These are phyloP conservation scores for Xylaria sp. DNA, from an alignment of 495 filamentous ascomycete genomes.

Conservation along the genomic window DNA sequence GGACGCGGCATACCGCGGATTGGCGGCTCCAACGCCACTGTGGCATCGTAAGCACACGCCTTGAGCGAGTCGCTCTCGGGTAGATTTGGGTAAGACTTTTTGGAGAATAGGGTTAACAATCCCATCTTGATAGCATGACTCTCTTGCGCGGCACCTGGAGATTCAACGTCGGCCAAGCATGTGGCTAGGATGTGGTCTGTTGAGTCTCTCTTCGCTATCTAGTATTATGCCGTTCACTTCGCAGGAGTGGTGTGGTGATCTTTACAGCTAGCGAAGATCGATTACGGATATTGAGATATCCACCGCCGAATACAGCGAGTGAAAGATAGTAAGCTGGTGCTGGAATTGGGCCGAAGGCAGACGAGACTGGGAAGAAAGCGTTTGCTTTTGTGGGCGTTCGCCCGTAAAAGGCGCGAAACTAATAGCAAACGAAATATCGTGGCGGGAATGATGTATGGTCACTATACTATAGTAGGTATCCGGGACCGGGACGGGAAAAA, in stretches of 20 bases:
- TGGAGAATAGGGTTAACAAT: slow-evolving; percentile 49
- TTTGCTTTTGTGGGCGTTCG: slow-evolving; percentile 3
- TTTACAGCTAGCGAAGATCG: not conserved
- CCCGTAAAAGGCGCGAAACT: not conserved
- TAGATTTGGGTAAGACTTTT: slow-evolving; percentile 36
- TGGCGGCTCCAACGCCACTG: slow-evolving; percentile 37
- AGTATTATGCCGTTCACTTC: not conserved
- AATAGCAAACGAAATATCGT: not conserved
- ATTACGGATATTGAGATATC: not conserved
- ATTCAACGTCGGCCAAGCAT: not conserved
- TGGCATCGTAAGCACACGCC: slow-evolving; percentile 40
- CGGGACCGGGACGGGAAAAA: no score
- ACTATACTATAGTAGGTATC: not conserved
- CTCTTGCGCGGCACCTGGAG: not conserved
- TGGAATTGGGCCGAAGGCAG: not conserved
- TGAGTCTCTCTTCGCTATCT: not conserved
- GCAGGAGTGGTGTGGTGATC: not conserved
- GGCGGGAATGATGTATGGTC: not conserved
- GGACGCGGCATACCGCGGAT: slow-evolving; percentile 45
- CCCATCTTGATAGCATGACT: slow-evolving; percentile 45
- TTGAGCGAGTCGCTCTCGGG: slow-evolving; percentile 37
- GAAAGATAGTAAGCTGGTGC: not conserved
- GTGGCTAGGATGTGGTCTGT: not conserved
- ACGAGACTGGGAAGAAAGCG: not conserved
- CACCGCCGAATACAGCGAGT: not conserved